Evolutionary conservation across 768 basidiomycete genomes (phyloP).

Genomic region (Boletus barrowsii): DNA sequence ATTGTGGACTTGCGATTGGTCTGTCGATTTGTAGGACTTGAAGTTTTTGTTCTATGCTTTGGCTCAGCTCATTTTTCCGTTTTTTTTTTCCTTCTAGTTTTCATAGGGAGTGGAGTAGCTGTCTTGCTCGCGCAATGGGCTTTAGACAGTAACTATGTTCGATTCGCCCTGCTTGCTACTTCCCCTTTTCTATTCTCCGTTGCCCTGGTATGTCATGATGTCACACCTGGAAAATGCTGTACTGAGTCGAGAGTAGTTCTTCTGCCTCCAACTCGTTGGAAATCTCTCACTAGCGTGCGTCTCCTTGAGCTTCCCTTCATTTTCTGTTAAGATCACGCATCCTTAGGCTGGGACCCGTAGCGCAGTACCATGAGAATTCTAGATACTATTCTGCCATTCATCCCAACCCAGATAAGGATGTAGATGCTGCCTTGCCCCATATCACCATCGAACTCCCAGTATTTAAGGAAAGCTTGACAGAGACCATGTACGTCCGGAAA

Average conservation of each 20-base stretch:
- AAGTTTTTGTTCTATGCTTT: neutral
- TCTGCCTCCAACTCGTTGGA: slow-evolving; percentile 64
- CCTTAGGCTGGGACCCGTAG: slow-evolving; percentile 71
- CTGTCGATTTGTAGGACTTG: slow-evolving; percentile 55
- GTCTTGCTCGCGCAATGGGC: slow-evolving; percentile 65
- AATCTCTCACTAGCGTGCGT: slow-evolving; percentile 58
- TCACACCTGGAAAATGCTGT: neutral
- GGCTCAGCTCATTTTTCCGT: neutral
- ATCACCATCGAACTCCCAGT: slow-evolving; percentile 83
- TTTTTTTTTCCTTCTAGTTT: slow-evolving; percentile 45
- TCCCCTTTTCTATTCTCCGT: slow-evolving; percentile 74
- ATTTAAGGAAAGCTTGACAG: slow-evolving; percentile 78
- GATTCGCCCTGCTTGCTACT: slow-evolving; percentile 65
- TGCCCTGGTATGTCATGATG: slow-evolving; percentile 50
- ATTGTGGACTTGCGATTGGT: slow-evolving; percentile 63
- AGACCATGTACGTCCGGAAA: slow-evolving; percentile 62
- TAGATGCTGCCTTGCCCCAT: slow-evolving; percentile 66
- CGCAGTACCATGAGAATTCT: slow-evolving; percentile 83
- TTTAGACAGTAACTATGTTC: slow-evolving; percentile 55
- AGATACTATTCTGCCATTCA: slow-evolving; percentile 73
- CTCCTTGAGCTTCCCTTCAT: neutral
- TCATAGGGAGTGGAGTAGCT: slow-evolving; percentile 59
- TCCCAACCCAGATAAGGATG: slow-evolving; percentile 55
- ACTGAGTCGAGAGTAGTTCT: slow-evolving; percentile 50
- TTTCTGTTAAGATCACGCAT: neutral